Conservation (phyloP, 768 basidiomycete genomes). For the Boletus eberwhitei region DNA sequence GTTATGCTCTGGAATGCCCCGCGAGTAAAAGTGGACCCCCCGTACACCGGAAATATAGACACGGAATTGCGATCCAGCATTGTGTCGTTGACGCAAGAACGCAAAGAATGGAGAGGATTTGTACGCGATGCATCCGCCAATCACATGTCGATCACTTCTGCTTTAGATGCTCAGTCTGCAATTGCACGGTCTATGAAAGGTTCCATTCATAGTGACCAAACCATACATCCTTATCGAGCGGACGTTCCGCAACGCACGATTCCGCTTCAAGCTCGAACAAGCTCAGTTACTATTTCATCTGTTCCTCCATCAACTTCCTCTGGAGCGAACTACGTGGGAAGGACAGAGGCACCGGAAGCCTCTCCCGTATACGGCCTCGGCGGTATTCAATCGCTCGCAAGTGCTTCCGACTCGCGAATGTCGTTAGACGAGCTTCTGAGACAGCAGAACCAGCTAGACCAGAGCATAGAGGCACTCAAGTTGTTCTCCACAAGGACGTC, state of each 20-base stretch:
- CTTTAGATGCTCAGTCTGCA: conserved; percentile 8
- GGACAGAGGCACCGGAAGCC: conserved; percentile 10
- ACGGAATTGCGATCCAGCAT: conserved; percentile 1
- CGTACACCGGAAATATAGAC: neutral
- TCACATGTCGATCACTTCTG: conserved; percentile 1
- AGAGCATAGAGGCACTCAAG: conserved; percentile 57
- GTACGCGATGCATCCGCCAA: conserved; percentile 5
- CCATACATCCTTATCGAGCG: neutral
- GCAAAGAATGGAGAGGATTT: conserved; percentile 5
- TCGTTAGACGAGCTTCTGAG: conserved; percentile 54
- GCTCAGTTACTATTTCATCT: neutral
- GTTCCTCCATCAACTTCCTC: neutral
- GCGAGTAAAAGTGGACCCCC: conserved; percentile 18
- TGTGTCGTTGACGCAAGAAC: conserved; percentile 3
- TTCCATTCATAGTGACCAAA: conserved; percentile 4
- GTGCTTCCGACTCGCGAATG: conserved; percentile 20
- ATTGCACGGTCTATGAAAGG: conserved; percentile 3
- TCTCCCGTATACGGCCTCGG: conserved; percentile 48
- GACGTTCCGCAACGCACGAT: neutral
- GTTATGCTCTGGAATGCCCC: conserved; percentile 35
- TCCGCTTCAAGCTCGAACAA: conserved; percentile 2
- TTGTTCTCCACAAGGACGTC: conserved; percentile 36
- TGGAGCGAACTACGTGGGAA: neutral
- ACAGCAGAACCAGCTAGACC: conserved; percentile 62
- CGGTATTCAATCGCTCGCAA: conserved; percentile 26